A percentile compares a stretch with the other conserved stretches of the same genome.
Conservation (phyloP, 176 grass and related monocot genomes). For the Poa pratensis region DNA sequence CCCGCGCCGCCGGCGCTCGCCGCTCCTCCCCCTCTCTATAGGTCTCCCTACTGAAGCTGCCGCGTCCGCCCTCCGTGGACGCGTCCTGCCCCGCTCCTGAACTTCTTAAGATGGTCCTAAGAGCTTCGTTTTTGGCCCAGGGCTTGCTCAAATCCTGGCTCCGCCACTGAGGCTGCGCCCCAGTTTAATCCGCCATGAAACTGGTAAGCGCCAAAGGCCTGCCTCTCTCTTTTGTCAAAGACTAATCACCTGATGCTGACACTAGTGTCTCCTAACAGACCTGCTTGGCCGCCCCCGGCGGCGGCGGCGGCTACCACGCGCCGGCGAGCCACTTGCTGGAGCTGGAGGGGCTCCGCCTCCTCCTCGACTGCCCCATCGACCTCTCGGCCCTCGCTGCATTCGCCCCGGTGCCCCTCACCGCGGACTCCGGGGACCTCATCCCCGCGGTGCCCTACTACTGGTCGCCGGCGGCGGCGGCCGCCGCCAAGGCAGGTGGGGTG, state of each 20-base stretch:
- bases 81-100: no score
- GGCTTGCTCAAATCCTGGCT: no score
- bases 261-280: conserved; percentile 13
- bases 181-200: conserved; percentile 48
- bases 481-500: conserved; percentile 49
- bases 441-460: conserved; percentile 69
- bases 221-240: neutral
- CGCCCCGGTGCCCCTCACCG: conserved; percentile 42
- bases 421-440: conserved; percentile 42
- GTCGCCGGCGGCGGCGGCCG: conserved; percentile 49
- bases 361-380: conserved; percentile 88
- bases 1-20: no score
- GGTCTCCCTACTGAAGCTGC: no score
- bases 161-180: no score
- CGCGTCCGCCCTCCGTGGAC: no score
- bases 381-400: conserved; percentile 70
- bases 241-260: neutral
- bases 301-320: conserved; percentile 52
- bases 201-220: conserved; percentile 50
- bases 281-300: conserved; percentile 23
- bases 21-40: no score
- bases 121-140: no score
- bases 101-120: no score
- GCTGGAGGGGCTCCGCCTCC: conserved; percentile 62
- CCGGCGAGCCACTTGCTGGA: conserved; percentile 69